phyloP scores from a whole-genome alignment of 176 grass and related monocot species.

The Musa itinerans region DNA sequence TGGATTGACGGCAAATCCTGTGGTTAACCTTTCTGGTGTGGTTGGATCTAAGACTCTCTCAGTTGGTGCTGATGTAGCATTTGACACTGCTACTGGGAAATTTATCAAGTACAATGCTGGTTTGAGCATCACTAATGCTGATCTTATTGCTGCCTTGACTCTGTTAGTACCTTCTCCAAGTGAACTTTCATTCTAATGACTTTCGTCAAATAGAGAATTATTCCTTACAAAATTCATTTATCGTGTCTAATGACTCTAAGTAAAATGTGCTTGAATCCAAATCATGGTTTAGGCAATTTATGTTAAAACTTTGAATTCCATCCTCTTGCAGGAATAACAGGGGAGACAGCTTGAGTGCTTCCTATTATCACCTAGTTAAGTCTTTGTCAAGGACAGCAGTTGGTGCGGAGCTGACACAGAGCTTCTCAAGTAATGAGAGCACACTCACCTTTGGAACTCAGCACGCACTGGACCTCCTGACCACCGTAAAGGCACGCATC shows the following conservation, averaged over 20 bases:
- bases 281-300: no score
- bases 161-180: constrained; percentile 15
- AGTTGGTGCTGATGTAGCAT: constrained; percentile 25
- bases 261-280: not conserved
- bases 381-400: constrained; percentile 22
- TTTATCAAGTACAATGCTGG: constrained; percentile 29
- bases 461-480: constrained; percentile 15
- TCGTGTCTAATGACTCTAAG: not conserved
- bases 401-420: constrained; percentile 23
- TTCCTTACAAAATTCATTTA: not conserved
- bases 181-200: not conserved
- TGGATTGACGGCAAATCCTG: constrained; percentile 26
- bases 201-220: not conserved
- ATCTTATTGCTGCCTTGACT: constrained; percentile 20
- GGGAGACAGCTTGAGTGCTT: constrained; percentile 22
- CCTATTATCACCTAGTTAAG: constrained; percentile 20
- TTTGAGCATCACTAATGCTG: constrained; percentile 22
- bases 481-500: constrained; percentile 19
- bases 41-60: constrained; percentile 14
- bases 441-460: constrained; percentile 18
- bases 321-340: constrained; percentile 19
- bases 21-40: constrained; percentile 20
- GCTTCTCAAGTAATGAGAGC: constrained; percentile 17
- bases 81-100: constrained; percentile 23
- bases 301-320: not conserved